Conservation (phyloP, 2,329 filamentous ascomycete genomes). For the Penicillium sp. region DNA sequence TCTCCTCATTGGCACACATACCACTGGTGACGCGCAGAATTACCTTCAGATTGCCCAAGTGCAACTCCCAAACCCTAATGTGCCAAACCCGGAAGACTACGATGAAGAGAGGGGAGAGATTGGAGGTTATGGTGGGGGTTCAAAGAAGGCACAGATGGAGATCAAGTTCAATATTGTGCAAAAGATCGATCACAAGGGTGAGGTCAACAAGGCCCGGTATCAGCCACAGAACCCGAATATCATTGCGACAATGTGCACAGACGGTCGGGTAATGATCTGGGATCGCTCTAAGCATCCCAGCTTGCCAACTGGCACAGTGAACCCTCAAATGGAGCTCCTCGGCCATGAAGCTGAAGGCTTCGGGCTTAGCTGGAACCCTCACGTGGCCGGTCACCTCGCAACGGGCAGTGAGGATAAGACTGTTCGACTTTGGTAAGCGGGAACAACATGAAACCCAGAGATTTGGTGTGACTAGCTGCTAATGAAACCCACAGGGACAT, state of each 20-base stretch:
- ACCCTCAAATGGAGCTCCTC: slow-evolving; percentile 72
- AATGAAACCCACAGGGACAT: slow-evolving; percentile 56
- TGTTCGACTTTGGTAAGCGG: slow-evolving; percentile 74
- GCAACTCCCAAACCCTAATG: slow-evolving; percentile 71
- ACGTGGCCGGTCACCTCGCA: slow-evolving; percentile 68
- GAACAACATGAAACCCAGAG: background rate
- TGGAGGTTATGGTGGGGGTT: slow-evolving; percentile 71
- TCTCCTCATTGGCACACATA: slow-evolving; percentile 87
- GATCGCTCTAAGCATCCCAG: slow-evolving; percentile 89
- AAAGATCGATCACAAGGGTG: slow-evolving; percentile 89
- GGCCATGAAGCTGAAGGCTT: slow-evolving; percentile 87
- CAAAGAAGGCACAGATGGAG: slow-evolving; percentile 57
- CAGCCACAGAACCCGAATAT: slow-evolving; percentile 96
- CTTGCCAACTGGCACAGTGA: slow-evolving; percentile 63
- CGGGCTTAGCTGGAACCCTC: slow-evolving; percentile 84
- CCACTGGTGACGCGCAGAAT: slow-evolving; percentile 73
- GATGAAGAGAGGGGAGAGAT: slow-evolving; percentile 89
- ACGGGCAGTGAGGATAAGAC: slow-evolving; percentile 89
- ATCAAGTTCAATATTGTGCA: slow-evolving; percentile 89
- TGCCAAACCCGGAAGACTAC: slow-evolving; percentile 69
- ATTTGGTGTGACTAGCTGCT: background rate
- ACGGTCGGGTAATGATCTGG: slow-evolving; percentile 83
- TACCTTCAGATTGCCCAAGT: slow-evolving; percentile 92
- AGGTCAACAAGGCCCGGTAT: slow-evolving; percentile 97
- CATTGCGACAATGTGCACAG: slow-evolving; percentile 83